Conservation (phyloP, 2,329 filamentous ascomycete species). For the Alternaria sp. region DNA sequence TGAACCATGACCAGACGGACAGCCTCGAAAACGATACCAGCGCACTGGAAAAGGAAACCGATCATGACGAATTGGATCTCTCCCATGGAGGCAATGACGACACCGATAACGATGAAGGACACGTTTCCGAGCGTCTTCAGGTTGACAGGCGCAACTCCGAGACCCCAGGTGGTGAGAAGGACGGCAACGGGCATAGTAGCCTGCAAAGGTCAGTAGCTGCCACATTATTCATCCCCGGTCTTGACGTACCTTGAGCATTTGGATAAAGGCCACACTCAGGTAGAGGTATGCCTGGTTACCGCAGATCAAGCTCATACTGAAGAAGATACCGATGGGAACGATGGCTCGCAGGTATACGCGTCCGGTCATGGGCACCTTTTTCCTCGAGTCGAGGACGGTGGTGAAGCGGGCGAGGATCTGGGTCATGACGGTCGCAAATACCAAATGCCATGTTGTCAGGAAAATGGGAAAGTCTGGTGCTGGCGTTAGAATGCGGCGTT, state of each 20-base stretch:
- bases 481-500: constrained; percentile 39
- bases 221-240: not conserved
- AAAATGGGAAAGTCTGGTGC: constrained; percentile 65
- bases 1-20: constrained; percentile 86
- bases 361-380: constrained; percentile 96
- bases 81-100: constrained; percentile 91
- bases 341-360: constrained; percentile 92
- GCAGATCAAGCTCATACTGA: constrained; percentile 95
- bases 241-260: constrained; percentile 90
- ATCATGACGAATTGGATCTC: constrained; percentile 91
- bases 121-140: constrained; percentile 91
- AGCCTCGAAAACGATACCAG: constrained; percentile 82
- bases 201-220: constrained; percentile 54
- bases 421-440: constrained; percentile 93
- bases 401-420: constrained; percentile 93
- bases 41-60: constrained; percentile 81
- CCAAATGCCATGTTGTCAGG: constrained; percentile 88
- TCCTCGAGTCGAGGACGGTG: constrained; percentile 87
- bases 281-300: constrained; percentile 96
- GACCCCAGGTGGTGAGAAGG: constrained; percentile 85
- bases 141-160: constrained; percentile 85
- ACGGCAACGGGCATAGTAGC: constrained; percentile 96
- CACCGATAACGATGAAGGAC: constrained; percentile 91
- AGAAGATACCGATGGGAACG: constrained; percentile 93
- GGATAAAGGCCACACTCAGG: constrained; percentile 94